A percentile compares a stretch with the other conserved stretches of the same genome.
These are phyloP conservation scores for Neospermospora avenae DNA, from an alignment of 2,329 filamentous ascomycete genomes.

Conservation along the genomic window DNA sequence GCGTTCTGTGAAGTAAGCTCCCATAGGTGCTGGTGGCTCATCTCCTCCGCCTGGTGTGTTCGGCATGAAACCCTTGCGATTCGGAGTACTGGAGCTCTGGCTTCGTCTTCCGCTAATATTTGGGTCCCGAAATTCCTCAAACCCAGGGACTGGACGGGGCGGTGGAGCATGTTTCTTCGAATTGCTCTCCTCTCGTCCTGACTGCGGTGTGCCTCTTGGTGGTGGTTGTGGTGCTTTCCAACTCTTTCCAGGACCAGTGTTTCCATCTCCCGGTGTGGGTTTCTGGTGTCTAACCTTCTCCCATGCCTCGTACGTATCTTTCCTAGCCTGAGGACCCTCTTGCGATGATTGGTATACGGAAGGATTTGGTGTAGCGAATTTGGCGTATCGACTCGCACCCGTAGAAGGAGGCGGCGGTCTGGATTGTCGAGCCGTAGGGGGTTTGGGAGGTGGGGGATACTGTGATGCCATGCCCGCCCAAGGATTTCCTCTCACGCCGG, in stretches of 20 bases:
- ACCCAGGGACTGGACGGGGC: conserved; percentile 21
- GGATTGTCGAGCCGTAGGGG: conserved; percentile 27
- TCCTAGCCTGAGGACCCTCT: conserved; percentile 32
- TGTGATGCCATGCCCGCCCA: conserved; percentile 32
- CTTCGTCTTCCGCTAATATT: conserved; percentile 21
- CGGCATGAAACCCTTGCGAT: conserved; percentile 34
- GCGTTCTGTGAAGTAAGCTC: conserved; percentile 32
- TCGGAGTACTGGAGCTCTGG: conserved; percentile 23
- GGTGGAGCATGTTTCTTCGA: conserved; percentile 18
- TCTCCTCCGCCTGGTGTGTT: conserved; percentile 32
- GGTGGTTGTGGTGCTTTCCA: conserved; percentile 23
- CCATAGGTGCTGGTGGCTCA: conserved; percentile 34
- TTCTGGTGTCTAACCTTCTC: conserved; percentile 30
- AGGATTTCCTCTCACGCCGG: conserved; percentile 33
- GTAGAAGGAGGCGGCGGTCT: conserved; percentile 28
- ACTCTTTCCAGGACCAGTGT: conserved; percentile 18
- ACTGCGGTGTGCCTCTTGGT: conserved; percentile 26
- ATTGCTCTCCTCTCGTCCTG: conserved; percentile 28
- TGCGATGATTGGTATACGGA: conserved; percentile 29
- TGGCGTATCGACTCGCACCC: conserved; percentile 32
- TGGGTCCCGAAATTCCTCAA: conserved; percentile 23
- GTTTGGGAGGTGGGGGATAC: conserved; percentile 33
- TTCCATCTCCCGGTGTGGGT: conserved; percentile 6
- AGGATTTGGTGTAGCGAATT: conserved; percentile 29
- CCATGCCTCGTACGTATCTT: conserved; percentile 34